Evolutionary conservation across 805 yeast genomes (phyloP).

Genomic region (Metschnikowia bowlesiae): DNA sequence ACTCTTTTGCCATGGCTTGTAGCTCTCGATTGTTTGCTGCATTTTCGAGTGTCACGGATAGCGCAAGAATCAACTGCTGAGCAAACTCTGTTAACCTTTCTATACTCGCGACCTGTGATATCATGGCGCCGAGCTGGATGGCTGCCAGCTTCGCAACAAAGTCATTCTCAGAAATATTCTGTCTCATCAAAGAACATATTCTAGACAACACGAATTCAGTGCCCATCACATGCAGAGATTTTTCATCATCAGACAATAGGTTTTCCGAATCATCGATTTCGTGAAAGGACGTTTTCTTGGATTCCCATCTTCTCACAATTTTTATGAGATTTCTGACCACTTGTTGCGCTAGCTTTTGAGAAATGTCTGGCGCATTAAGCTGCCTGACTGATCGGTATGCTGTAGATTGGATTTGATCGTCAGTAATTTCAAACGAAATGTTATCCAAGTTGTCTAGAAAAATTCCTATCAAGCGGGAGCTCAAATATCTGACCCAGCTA

Average conservation of each 20-base stretch:
- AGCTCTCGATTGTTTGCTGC: conserved; percentile 52
- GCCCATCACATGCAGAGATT: conserved; percentile 30
- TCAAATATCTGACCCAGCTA: conserved; percentile 77
- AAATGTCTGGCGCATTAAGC: conserved; percentile 70
- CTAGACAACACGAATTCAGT: conserved; percentile 62
- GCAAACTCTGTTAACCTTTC: conserved; percentile 41
- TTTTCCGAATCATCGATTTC: conserved; percentile 18
- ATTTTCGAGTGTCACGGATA: conserved; percentile 45
- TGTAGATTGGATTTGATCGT: conserved; percentile 57
- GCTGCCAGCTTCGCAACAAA: conserved; percentile 60
- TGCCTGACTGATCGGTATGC: conserved; percentile 70
- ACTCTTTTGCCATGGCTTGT: conserved; percentile 52
- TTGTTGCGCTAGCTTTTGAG: conserved; percentile 59
- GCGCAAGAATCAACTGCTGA: conserved; percentile 50
- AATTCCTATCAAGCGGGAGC: conserved; percentile 56
- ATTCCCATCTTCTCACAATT: conserved; percentile 60
- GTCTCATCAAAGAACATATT: conserved; percentile 60
- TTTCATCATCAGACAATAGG: neutral
- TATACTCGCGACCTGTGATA: conserved; percentile 45
- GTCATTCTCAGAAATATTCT: conserved; percentile 49
- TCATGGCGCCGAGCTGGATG: conserved; percentile 66
- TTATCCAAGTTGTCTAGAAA: conserved; percentile 42
- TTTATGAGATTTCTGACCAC: conserved; percentile 62
- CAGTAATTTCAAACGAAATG: conserved; percentile 31
- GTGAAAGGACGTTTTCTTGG: conserved; percentile 34